These are phyloP conservation scores for Piloderma croceum DNA, from an alignment of 768 basidiomycete genomes.

Conservation along the genomic window DNA sequence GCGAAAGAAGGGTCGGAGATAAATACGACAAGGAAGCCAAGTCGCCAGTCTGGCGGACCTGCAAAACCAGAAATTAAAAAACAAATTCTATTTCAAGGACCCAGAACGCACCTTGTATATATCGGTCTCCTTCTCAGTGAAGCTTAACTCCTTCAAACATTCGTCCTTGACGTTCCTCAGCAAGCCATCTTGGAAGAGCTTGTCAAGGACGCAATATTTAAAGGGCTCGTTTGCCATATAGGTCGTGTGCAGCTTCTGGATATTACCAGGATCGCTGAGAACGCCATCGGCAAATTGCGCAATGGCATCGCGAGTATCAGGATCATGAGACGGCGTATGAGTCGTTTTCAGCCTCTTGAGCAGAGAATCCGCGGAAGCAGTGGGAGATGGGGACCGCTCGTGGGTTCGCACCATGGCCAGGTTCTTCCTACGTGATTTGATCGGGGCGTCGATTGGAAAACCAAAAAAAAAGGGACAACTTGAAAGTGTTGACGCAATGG, in stretches of 20 bases:
- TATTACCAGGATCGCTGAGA: constrained; percentile 51
- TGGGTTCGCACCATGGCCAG: constrained; percentile 40
- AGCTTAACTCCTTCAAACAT: constrained; percentile 70
- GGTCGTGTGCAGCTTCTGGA: constrained; percentile 46
- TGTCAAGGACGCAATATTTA: constrained; percentile 76
- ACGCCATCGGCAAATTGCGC: constrained; percentile 45
- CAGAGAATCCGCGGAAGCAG: constrained; percentile 19
- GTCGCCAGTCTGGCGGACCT: constrained; percentile 98
- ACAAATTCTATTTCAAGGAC: constrained; percentile 1
- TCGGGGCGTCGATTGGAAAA: too few relatives aligned
- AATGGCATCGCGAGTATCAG: constrained; percentile 4
- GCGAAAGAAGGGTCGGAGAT: constrained; percentile 65
- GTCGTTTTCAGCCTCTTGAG: constrained; percentile 28
- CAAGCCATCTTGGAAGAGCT: constrained; percentile 80
- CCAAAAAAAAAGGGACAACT: too few relatives aligned
- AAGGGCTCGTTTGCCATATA: constrained; percentile 67
- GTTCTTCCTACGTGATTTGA: constrained; percentile 3
- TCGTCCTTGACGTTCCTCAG: constrained; percentile 80
- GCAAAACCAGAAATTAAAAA: constrained; percentile 1
- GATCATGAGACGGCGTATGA: constrained; percentile 19
- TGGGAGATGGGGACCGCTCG: constrained; percentile 42
- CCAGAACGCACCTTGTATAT: constrained; percentile 77
- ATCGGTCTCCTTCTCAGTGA: constrained; percentile 94
- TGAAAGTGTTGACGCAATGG: too few relatives aligned
- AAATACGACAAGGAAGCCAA: constrained; percentile 90